These are phyloP conservation scores for Phialocephala subalpina DNA, from an alignment of 2,329 filamentous ascomycete genomes.

Conservation along the genomic window DNA sequence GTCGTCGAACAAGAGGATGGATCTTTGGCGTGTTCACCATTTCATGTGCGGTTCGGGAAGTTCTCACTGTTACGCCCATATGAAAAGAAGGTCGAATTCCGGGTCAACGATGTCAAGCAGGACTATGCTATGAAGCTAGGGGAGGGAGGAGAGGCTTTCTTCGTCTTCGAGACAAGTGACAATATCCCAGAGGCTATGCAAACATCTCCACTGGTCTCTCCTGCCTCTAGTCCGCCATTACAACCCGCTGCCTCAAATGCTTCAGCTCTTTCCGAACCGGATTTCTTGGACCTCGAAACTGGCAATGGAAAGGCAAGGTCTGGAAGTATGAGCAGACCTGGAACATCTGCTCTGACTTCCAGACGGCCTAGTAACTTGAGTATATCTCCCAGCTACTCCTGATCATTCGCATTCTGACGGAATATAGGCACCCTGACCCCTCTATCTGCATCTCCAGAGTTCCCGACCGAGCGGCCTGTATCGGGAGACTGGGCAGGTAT, in stretches of 20 bases:
- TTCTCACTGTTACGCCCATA: conserved; percentile 94
- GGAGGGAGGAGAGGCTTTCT: conserved; percentile 97
- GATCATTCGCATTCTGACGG: neutral
- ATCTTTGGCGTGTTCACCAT: conserved; percentile 88
- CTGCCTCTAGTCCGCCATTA: conserved; percentile 83
- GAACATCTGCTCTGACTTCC: conserved; percentile 46
- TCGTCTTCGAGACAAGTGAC: conserved; percentile 95
- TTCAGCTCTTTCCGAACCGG: conserved; percentile 69
- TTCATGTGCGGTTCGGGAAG: conserved; percentile 98
- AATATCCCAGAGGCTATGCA: conserved; percentile 92
- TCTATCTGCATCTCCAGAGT: conserved; percentile 60
- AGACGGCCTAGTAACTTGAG: conserved; percentile 43
- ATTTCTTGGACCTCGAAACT: conserved; percentile 68
- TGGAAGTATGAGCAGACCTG: conserved; percentile 52
- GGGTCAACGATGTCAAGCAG: conserved; percentile 90
- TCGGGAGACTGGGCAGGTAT: conserved; percentile 60
- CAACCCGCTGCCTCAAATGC: conserved; percentile 53
- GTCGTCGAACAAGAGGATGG: conserved; percentile 97
- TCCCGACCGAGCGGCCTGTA: conserved; percentile 53
- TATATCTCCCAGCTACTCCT: conserved; percentile 29
- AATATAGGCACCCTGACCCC: conserved; percentile 53
- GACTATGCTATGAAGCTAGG: conserved; percentile 98
- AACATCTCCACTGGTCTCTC: conserved; percentile 92
- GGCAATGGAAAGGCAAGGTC: conserved; percentile 49
- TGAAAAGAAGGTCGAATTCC: conserved; percentile 99